Conservation (phyloP, 2,329 filamentous ascomycete species). For the Cordyceps farinosa region DNA sequence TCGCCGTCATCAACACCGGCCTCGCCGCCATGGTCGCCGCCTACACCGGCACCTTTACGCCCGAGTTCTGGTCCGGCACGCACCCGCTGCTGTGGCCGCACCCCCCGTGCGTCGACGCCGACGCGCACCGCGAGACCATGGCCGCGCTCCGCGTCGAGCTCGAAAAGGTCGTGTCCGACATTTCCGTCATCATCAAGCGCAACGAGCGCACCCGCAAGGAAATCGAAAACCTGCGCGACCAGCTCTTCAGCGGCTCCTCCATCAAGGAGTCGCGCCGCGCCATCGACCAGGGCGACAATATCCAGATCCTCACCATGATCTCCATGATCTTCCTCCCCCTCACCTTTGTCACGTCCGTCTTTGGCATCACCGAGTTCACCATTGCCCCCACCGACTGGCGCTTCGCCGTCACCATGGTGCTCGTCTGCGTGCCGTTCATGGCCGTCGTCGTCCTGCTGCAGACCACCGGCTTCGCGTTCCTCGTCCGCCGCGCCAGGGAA, state of each 20-base stretch:
- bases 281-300: conserved; percentile 62
- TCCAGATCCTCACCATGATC: conserved; percentile 57
- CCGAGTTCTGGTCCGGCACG: conserved; percentile 55
- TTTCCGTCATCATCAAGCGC: conserved; percentile 44
- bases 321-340: conserved; percentile 60
- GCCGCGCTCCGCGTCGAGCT: conserved; percentile 44
- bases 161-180: conserved; percentile 48
- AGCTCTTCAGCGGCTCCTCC: conserved; percentile 60
- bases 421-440: conserved; percentile 53
- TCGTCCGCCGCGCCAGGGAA: conserved; percentile 23
- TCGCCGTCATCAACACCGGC: conserved; percentile 56
- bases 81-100: conserved; percentile 56
- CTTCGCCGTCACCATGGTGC: conserved; percentile 60
- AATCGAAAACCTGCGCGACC: conserved; percentile 55
- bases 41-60: conserved; percentile 55
- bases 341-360: conserved; percentile 59
- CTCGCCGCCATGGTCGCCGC: conserved; percentile 56
- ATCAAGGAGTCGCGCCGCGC: conserved; percentile 59
- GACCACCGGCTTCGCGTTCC: conserved; percentile 35
- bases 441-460: conserved; percentile 45
- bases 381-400: conserved; percentile 41
- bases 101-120: conserved; percentile 40
- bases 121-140: conserved; percentile 48
- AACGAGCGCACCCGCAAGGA: conserved; percentile 54
- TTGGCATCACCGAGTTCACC: conserved; percentile 48